phyloP scores from a whole-genome alignment of 257 asterid genomes.

The Nicotiana paniculata region DNA sequence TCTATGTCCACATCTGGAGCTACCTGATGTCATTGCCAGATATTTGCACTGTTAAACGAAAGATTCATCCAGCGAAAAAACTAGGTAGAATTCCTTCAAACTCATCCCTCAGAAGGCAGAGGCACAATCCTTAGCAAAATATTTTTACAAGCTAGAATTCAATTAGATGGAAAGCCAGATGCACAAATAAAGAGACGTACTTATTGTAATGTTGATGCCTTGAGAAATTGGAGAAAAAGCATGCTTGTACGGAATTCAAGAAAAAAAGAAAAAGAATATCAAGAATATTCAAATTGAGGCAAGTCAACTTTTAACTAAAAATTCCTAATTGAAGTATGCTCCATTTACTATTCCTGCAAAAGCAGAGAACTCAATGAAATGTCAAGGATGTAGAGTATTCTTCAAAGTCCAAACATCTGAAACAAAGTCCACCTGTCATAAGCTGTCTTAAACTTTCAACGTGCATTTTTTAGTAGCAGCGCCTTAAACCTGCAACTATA shows the following conservation, averaged over 20 bases:
- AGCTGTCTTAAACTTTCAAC: neutral
- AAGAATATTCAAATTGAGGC: neutral
- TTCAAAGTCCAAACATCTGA: neutral
- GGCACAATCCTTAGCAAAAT: neutral
- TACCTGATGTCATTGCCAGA: constrained; percentile 34
- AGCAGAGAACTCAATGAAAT: neutral
- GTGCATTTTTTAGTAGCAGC: neutral
- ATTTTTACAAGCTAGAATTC: neutral
- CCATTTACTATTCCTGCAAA: neutral
- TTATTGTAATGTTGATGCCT: neutral
- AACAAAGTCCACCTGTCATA: neutral
- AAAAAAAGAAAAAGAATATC: neutral
- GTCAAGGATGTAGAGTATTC: constrained; percentile 4
- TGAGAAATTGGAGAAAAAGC: neutral
- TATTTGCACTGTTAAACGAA: neutral
- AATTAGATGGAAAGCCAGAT: neutral
- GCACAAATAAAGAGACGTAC: neutral
- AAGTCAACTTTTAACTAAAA: neutral
- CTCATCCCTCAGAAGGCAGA: neutral
- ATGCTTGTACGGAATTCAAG: neutral
- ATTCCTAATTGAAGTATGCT: neutral
- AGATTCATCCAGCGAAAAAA: neutral
- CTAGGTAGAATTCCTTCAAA: neutral
- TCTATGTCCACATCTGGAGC: constrained; percentile 89
- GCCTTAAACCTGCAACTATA: neutral